phyloP scores from a whole-genome alignment of 305 asterid species.

The Plantago lanceolata region DNA sequence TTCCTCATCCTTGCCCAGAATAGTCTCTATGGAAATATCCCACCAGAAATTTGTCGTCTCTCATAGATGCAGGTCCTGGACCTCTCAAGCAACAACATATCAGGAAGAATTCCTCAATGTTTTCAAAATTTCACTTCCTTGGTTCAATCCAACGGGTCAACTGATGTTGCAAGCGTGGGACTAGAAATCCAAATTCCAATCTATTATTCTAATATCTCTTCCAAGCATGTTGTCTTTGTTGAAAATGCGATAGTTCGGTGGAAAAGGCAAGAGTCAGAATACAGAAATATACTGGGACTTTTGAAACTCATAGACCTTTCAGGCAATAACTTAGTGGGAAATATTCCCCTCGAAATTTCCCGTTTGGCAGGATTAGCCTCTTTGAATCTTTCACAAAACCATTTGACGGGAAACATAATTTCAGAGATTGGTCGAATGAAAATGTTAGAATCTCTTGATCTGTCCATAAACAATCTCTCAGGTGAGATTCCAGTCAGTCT shows the following conservation, averaged over 20 bases:
- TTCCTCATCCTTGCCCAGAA: slow-evolving; percentile 3
- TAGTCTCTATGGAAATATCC: neutral
- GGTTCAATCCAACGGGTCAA: neutral
- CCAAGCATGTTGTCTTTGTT: too few relatives aligned
- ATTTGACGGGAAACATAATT: neutral
- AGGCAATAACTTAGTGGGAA: neutral
- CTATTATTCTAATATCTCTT: too few relatives aligned
- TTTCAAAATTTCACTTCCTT: neutral
- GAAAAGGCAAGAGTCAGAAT: neutral
- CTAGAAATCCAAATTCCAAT: too few relatives aligned
- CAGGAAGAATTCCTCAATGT: slow-evolving; percentile 5
- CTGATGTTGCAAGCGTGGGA: too few relatives aligned
- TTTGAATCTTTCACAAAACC: neutral
- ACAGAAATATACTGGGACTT: neutral
- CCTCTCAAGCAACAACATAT: slow-evolving; percentile 1
- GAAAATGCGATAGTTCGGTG: neutral
- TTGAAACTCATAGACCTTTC: neutral
- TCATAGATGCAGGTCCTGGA: neutral
- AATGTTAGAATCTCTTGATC: slow-evolving; percentile 3
- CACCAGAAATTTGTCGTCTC: neutral
- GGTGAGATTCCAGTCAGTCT: neutral
- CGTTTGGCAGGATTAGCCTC: neutral
- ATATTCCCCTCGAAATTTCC: neutral
- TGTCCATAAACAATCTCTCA: neutral
- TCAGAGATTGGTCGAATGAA: neutral